These are phyloP conservation scores for Cryptococcus sp. DNA, from an alignment of 1,284 basidiomycete genomes.

Conservation along the genomic window DNA sequence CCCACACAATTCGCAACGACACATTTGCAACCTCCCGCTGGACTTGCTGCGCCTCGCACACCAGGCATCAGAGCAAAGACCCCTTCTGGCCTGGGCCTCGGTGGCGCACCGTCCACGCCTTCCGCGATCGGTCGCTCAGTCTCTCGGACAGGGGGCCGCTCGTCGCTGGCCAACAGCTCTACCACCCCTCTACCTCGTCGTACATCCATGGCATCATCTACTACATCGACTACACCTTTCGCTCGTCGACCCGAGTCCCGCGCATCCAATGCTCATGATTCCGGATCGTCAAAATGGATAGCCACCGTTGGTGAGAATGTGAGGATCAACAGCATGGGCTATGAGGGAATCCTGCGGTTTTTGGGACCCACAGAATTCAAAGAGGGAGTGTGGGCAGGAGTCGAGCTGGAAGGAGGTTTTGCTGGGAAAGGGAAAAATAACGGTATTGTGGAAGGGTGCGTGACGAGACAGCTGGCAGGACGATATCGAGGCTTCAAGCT, in stretches of 20 bases:
- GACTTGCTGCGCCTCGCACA: constrained; percentile 32
- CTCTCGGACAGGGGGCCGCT: constrained; percentile 28
- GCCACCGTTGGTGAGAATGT: constrained; percentile 70
- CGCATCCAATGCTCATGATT: constrained; percentile 25
- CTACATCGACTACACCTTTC: constrained; percentile 37
- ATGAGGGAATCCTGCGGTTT: constrained; percentile 77
- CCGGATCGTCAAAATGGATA: constrained; percentile 23
- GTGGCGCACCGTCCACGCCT: constrained; percentile 30
- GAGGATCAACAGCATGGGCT: constrained; percentile 72
- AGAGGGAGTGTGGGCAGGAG: constrained; percentile 83
- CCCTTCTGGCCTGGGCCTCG: constrained; percentile 25
- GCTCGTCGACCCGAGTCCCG: constrained; percentile 41
- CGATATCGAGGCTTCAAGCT: not conserved
- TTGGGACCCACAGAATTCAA: constrained; percentile 83
- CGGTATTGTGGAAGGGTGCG: constrained; percentile 84
- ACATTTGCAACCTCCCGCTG: constrained; percentile 8
- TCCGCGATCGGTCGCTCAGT: constrained; percentile 28
- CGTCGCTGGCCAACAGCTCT: constrained; percentile 32
- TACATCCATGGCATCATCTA: constrained; percentile 39
- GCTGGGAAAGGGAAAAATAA: constrained; percentile 95
- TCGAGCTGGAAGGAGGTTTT: constrained; percentile 82
- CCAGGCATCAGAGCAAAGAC: constrained; percentile 36
- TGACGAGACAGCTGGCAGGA: constrained; percentile 3
- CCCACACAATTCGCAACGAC: constrained; percentile 24
- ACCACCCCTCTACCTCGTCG: constrained; percentile 33